Evolutionary conservation across 129 eudicot species (phyloP), one percentile per base, ranked within the genome.

Genomic region (Ambrosia trifida): DNA sequence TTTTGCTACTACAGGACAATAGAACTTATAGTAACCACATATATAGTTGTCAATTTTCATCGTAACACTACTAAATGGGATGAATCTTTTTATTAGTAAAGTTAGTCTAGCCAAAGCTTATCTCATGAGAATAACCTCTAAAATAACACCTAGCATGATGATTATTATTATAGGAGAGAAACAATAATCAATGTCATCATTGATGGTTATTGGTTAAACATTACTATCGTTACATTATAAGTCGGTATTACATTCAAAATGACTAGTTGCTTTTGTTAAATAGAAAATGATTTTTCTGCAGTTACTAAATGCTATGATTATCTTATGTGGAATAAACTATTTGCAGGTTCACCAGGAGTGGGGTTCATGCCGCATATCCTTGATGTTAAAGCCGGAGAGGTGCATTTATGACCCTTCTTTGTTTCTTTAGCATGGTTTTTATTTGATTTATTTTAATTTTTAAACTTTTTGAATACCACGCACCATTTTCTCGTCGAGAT

Each of bases 371-470:
- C 86, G 2, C 81, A 87, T 79, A 60, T 81, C 31, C 78, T 87
- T 19, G 56, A 64, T 28, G 86, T 87, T 71, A 77, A 84, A 66
- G 76, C 86, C 66, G 89, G 92, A 68, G 86, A 83, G 88, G 92
- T 84, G 69, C 53, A 76, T 53, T 14, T 50, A 38, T 59, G 60
- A 64, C 70, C 7, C 74, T 47, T 44, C 13, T 63, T 16, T 57
- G n/a, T 72, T 30, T 67, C 68, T 33, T 72, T 31, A 51, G 3
- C 52, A 18, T 47, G 61, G 58, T 76, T 76, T 31, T 28, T 35
- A 33, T 20, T 68, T 46, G 18, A 2, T 66, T 45, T 46, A 3
- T 50, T 16, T 50, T 50, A 4, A 36, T 7, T 36, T 4, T 6
- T 7, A 33, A 14, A 4, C 5, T 31, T 40, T 54, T 70, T 36